Conservation (phyloP, 1,284 basidiomycete genomes). For the Pholiota adiposa region DNA sequence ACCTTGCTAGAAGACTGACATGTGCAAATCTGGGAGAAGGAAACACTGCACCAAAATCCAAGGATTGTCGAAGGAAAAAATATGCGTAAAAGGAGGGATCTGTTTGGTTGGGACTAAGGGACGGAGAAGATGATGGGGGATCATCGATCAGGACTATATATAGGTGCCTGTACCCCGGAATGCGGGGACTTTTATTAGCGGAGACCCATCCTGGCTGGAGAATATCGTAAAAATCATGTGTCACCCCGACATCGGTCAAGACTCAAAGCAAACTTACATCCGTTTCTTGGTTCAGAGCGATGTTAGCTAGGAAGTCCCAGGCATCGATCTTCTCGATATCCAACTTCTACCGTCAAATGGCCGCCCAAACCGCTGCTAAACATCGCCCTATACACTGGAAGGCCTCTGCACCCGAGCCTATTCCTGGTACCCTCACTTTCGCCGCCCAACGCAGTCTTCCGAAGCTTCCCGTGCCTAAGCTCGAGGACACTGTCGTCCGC, state of each 20-base stretch:
- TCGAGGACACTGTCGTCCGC: conserved; percentile 57
- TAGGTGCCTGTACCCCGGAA: not conserved
- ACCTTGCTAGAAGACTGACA: not conserved
- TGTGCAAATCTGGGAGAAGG: not conserved
- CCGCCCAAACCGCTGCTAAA: conserved; percentile 8
- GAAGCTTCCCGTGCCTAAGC: conserved; percentile 66
- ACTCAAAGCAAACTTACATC: too few species aligned
- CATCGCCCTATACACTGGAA: conserved; percentile 52
- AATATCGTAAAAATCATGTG: conserved; percentile 10
- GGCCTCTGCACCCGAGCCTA: conserved; percentile 47
- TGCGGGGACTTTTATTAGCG: not conserved
- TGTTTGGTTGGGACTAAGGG: not conserved
- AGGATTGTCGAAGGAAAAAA: not conserved
- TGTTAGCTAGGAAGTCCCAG: conserved; percentile 19
- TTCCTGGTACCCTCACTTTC: conserved; percentile 45
- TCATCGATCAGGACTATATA: not conserved
- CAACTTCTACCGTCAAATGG: conserved; percentile 19
- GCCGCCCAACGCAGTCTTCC: conserved; percentile 49
- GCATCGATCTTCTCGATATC: conserved; percentile 9
- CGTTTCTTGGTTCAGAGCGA: conserved; percentile 5
- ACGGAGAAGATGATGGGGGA: not conserved
- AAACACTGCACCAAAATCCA: not conserved
- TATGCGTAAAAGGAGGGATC: not conserved
- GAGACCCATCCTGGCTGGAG: not conserved
- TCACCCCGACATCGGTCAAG: not conserved